Evolutionary conservation across 1,284 basidiomycete species (phyloP).

Genomic region (Malassezia cuniculi): DNA sequence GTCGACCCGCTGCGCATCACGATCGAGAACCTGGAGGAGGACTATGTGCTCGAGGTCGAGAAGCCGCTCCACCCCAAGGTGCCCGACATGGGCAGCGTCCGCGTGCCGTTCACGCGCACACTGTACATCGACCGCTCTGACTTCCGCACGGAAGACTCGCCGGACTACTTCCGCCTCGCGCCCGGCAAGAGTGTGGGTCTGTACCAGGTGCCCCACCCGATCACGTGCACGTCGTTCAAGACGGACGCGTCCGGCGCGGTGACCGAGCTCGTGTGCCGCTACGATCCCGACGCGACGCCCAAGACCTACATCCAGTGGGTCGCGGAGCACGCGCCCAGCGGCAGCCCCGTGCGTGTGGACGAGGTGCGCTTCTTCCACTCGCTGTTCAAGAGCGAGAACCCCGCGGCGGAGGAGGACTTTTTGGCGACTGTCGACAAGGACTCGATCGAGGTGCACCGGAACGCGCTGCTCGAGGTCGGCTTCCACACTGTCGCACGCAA

Average conservation of each 20-base stretch:
- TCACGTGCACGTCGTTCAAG: conserved; percentile 82
- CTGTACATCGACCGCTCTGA: conserved; percentile 90
- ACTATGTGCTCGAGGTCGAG: conserved; percentile 69
- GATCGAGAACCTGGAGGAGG: conserved; percentile 70
- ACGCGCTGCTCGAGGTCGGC: conserved; percentile 74
- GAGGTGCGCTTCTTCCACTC: conserved; percentile 86
- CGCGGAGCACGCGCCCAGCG: conserved; percentile 63
- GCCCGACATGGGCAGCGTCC: conserved; percentile 68
- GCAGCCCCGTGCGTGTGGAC: conserved; percentile 69
- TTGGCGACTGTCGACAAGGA: conserved; percentile 64
- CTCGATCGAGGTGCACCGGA: conserved; percentile 63
- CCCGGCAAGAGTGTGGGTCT: conserved; percentile 94
- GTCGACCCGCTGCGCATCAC: conserved; percentile 78
- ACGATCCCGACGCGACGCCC: conserved; percentile 55
- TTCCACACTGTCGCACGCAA: conserved; percentile 73
- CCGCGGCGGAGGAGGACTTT: conserved; percentile 61
- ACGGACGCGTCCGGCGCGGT: conserved; percentile 56
- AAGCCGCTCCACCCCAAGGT: conserved; percentile 92
- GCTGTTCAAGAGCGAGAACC: conserved; percentile 87
- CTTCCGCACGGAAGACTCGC: conserved; percentile 78
- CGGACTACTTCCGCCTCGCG: conserved; percentile 93
- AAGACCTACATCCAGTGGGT: conserved; percentile 99
- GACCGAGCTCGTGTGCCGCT: conserved; percentile 62
- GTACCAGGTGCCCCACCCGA: conserved; percentile 84
- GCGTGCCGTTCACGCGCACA: conserved; percentile 72